Percentiles rank a stretch among this genome's conserved stretches.
These are phyloP conservation scores for Paraphaeosphaeria sporulosa DNA, from an alignment of 2,329 filamentous ascomycete genomes.

Conservation along the genomic window DNA sequence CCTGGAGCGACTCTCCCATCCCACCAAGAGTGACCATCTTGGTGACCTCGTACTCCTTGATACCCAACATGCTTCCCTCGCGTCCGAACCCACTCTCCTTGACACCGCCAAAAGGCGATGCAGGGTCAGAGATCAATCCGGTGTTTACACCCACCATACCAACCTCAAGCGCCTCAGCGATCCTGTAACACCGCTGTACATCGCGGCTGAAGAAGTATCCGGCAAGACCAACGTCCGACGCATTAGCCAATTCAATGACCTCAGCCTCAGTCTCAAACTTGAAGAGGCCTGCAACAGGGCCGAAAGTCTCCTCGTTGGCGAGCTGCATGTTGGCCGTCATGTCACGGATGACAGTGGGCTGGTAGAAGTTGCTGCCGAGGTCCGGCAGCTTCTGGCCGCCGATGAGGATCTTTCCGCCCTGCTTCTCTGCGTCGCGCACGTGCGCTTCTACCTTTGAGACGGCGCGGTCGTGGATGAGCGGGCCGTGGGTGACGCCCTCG, in stretches of 20 bases:
- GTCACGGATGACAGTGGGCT: slow-evolving; percentile 86
- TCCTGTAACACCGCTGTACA: slow-evolving; percentile 64
- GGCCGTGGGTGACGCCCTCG: slow-evolving; percentile 76
- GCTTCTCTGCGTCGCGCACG: slow-evolving; percentile 43
- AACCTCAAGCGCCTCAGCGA: slow-evolving; percentile 75
- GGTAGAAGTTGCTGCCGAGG: slow-evolving; percentile 85
- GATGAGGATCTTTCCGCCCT: slow-evolving; percentile 42
- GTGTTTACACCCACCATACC: slow-evolving; percentile 79
- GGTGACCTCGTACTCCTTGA: slow-evolving; percentile 58
- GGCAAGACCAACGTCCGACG: slow-evolving; percentile 83
- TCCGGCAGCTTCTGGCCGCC: slow-evolving; percentile 74
- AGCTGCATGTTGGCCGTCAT: slow-evolving; percentile 88
- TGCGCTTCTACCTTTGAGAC: slow-evolving; percentile 48
- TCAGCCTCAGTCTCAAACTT: slow-evolving; percentile 88
- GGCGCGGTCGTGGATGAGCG: slow-evolving; percentile 84
- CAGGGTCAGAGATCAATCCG: slow-evolving; percentile 58
- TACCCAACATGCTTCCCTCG: slow-evolving; percentile 59
- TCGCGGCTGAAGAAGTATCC: slow-evolving; percentile 88
- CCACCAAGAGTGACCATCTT: slow-evolving; percentile 66
- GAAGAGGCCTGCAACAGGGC: slow-evolving; percentile 90
- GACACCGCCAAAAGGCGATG: slow-evolving; percentile 57
- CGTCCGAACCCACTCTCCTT: slow-evolving; percentile 61
- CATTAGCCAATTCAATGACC: slow-evolving; percentile 84
- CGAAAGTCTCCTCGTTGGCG: slow-evolving; percentile 90
- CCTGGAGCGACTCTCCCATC: slow-evolving; percentile 66